phyloP scores from a whole-genome alignment of 352 stramenopile genomes.

The Pythium aquatile region DNA sequence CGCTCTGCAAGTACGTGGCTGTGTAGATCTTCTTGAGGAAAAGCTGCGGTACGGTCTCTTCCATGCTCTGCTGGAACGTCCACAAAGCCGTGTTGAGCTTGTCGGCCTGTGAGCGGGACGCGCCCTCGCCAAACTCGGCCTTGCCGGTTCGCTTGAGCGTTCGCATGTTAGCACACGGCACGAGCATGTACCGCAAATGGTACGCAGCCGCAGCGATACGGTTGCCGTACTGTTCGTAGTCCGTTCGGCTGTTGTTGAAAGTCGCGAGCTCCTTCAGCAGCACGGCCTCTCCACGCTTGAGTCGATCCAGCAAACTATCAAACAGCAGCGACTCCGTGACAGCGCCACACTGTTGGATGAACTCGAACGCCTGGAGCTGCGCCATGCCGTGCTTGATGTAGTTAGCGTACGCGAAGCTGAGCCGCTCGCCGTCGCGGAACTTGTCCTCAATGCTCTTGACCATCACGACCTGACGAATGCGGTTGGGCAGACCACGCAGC shows the following conservation, averaged over 20 bases:
- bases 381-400: conserved; percentile 23
- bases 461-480: conserved; percentile 15
- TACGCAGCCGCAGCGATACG: conserved; percentile 7
- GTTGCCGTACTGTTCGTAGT: conserved; percentile 16
- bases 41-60: conserved; percentile 10
- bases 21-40: conserved; percentile 18
- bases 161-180: conserved; percentile 13
- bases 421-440: conserved; percentile 9
- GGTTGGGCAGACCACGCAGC: conserved; percentile 7
- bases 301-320: conserved; percentile 8
- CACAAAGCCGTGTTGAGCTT: conserved; percentile 8
- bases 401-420: conserved; percentile 21
- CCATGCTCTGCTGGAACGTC: conserved; percentile 13
- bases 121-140: background rate
- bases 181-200: conserved; percentile 15
- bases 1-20: background rate
- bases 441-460: conserved; percentile 12
- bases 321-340: conserved; percentile 7
- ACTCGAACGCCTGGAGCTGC: conserved; percentile 21
- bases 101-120: background rate
- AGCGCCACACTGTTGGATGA: conserved; percentile 12
- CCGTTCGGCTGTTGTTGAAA: conserved; percentile 13
- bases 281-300: conserved; percentile 7
- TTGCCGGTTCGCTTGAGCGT: background rate
- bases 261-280: conserved; percentile 8